A percentile compares a stretch with the other conserved stretches of the same genome.
Conservation (phyloP, 2,329 filamentous ascomycete genomes). For the Graphiopsis chlorocephala region DNA sequence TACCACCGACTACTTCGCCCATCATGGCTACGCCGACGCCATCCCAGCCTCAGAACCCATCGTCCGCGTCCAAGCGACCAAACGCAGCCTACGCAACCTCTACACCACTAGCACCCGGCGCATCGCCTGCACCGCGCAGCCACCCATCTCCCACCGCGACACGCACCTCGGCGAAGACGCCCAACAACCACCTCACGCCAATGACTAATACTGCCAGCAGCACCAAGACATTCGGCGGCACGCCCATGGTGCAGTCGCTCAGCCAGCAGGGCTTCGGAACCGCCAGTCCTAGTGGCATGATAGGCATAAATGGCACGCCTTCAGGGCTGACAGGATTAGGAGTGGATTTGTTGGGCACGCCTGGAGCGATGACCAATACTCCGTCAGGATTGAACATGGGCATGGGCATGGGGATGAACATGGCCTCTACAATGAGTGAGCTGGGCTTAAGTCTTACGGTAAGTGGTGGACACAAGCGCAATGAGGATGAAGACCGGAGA, state of each 20-base stretch:
- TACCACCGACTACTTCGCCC: neutral
- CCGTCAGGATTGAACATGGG: slow-evolving; percentile 18
- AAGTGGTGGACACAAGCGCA: slow-evolving; percentile 36
- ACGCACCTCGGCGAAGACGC: slow-evolving; percentile 37
- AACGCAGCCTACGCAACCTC: slow-evolving; percentile 23
- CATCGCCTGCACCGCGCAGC: slow-evolving; percentile 39
- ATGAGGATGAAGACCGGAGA: slow-evolving; percentile 54
- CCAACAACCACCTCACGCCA: slow-evolving; percentile 33
- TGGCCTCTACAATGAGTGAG: slow-evolving; percentile 41
- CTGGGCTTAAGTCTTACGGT: slow-evolving; percentile 40
- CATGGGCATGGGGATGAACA: slow-evolving; percentile 32
- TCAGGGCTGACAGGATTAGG: slow-evolving; percentile 26
- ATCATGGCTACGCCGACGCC: slow-evolving; percentile 30
- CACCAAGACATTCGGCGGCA: slow-evolving; percentile 31
- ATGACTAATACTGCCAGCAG: slow-evolving; percentile 23
- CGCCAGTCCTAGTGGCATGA: slow-evolving; percentile 26
- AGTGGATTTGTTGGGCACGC: slow-evolving; percentile 34
- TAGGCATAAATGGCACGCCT: slow-evolving; percentile 31
- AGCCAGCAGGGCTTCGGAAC: slow-evolving; percentile 30
- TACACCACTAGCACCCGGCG: slow-evolving; percentile 39
- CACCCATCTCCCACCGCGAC: slow-evolving; percentile 29
- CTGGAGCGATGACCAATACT: slow-evolving; percentile 40
- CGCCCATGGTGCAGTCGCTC: slow-evolving; percentile 34
- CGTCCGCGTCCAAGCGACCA: slow-evolving; percentile 32
- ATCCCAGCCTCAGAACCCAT: slow-evolving; percentile 22